A percentile compares a stretch with the other conserved stretches of the same genome.
Conservation (phyloP, 2,329 filamentous ascomycete genomes). For the Scolecobasidium constrictum region DNA sequence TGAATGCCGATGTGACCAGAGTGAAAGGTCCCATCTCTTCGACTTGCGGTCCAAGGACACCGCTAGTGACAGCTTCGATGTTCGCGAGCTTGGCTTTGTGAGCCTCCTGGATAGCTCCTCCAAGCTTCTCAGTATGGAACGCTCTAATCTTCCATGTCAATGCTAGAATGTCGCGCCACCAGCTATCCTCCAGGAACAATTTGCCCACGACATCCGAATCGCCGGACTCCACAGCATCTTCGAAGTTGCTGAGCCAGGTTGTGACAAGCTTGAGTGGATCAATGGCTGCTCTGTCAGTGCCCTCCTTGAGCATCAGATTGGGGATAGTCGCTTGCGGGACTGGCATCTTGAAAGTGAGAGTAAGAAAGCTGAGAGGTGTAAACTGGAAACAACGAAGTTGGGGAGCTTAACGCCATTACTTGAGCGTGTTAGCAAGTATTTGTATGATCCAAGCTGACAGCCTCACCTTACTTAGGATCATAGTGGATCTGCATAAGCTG, state of each 20-base stretch:
- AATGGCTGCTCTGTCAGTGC: not conserved
- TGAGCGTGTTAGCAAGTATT: too few relatives aligned
- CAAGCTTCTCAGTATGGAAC: slow-evolving; percentile 27
- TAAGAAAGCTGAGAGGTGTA: too few relatives aligned
- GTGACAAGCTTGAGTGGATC: slow-evolving; percentile 14
- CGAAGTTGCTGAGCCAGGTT: slow-evolving; percentile 20
- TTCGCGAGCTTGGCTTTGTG: slow-evolving; percentile 24
- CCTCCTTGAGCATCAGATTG: slow-evolving; percentile 4
- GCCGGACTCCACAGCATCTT: slow-evolving; percentile 14
- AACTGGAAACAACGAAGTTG: too few relatives aligned
- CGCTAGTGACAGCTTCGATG: slow-evolving; percentile 16
- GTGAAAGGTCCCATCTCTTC: slow-evolving; percentile 40
- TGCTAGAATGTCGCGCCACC: slow-evolving; percentile 49
- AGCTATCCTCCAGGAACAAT: slow-evolving; percentile 37
- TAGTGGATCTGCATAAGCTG: too few relatives aligned
- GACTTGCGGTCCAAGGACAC: slow-evolving; percentile 19
- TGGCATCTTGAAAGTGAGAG: not conserved
- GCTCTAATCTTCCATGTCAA: slow-evolving; percentile 47
- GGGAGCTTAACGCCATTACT: too few relatives aligned
- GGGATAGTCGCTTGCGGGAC: not conserved
- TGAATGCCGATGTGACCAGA: slow-evolving; percentile 48
- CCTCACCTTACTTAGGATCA: too few relatives aligned
- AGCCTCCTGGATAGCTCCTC: slow-evolving; percentile 22
- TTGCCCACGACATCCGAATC: slow-evolving; percentile 13
- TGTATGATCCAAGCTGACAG: too few relatives aligned